phyloP scores from a whole-genome alignment of 139 green algal genomes.

The Chlamydomonas sp. region DNA sequence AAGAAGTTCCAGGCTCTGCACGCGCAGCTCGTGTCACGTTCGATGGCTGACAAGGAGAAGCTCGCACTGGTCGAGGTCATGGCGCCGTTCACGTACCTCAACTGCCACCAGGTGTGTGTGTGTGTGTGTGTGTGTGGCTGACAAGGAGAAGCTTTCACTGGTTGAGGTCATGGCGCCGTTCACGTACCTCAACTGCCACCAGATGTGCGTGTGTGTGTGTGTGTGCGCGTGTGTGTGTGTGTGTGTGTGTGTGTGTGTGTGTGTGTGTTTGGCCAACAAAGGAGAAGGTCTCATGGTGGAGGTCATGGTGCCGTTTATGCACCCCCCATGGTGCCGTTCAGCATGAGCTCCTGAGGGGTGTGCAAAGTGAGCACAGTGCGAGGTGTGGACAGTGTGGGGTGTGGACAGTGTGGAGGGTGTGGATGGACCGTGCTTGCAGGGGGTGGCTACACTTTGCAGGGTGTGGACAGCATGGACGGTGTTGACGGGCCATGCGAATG shows the following conservation, averaged over 20 bases:
- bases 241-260: neutral
- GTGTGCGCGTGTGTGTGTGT: neutral
- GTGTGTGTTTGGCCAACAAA: too few species aligned
- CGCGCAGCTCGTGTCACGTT: slow-evolving; percentile 28
- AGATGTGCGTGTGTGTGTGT: neutral
- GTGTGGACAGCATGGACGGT: too few species aligned
- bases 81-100: slow-evolving; percentile 44
- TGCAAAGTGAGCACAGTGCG: too few species aligned
- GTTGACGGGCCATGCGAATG: too few species aligned
- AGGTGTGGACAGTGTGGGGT: too few species aligned
- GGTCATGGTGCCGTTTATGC: too few species aligned
- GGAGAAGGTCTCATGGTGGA: too few species aligned
- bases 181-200: slow-evolving; percentile 12
- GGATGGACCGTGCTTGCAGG: too few species aligned
- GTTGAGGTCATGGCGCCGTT: slow-evolving; percentile 18
- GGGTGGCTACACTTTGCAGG: too few species aligned
- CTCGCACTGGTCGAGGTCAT: slow-evolving; percentile 52
- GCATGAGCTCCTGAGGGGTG: too few species aligned
- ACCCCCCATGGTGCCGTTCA: too few species aligned
- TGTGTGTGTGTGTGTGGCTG: neutral
- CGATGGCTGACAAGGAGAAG: slow-evolving; percentile 48
- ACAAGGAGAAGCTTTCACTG: neutral
- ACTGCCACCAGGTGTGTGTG: slow-evolving; percentile 31
- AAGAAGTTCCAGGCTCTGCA: slow-evolving; percentile 30
- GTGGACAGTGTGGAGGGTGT: too few species aligned